Evolutionary conservation across 257 asterid species (phyloP).

Genomic region (Voacanga thouarsii): DNA sequence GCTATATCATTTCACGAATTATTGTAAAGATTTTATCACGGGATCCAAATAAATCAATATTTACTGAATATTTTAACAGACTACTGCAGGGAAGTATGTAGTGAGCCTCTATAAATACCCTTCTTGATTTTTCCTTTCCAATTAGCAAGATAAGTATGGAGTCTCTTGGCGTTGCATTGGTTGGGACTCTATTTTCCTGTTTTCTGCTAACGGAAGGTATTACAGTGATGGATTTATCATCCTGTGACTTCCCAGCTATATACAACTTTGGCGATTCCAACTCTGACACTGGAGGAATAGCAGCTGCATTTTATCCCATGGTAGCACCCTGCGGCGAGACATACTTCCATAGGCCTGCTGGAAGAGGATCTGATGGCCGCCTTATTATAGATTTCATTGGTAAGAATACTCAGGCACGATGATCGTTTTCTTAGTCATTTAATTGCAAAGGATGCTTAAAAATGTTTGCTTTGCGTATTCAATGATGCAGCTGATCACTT

Average conservation of each 20-base stretch:
- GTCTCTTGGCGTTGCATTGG: background rate
- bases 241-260: constrained; percentile 47
- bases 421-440: background rate
- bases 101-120: background rate
- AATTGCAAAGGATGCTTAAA: too few relatives aligned
- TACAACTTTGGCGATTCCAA: constrained; percentile 73
- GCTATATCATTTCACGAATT: too few relatives aligned
- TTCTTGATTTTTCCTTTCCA: background rate
- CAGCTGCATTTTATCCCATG: constrained; percentile 52
- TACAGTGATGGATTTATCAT: background rate
- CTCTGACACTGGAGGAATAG: constrained; percentile 62
- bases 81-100: background rate
- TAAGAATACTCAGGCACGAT: constrained; percentile 1
- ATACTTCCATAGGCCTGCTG: constrained; percentile 45
- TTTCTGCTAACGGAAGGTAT: background rate
- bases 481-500: constrained; percentile 43
- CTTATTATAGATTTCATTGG: constrained; percentile 60
- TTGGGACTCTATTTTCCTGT: background rate
- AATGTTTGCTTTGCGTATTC: background rate
- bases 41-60: too few relatives aligned
- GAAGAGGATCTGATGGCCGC: constrained; percentile 67
- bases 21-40: too few relatives aligned
- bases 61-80: background rate
- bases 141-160: background rate
- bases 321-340: constrained; percentile 47